phyloP scores from a whole-genome alignment of 306 rosid genomes.

The Vachellia pachyceras region DNA sequence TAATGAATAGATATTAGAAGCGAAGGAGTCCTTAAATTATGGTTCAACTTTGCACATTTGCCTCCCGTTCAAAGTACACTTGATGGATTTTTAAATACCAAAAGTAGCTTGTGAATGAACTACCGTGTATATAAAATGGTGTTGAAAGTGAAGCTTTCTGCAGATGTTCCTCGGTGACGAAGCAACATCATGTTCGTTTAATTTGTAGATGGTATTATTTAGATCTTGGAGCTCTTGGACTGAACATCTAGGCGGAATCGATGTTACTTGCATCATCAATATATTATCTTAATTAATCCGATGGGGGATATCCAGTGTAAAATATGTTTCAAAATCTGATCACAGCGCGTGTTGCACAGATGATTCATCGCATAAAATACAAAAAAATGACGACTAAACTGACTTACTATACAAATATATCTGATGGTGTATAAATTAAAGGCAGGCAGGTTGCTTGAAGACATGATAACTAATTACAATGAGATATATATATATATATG shows the following conservation, averaged over 20 bases:
- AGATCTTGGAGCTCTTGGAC: conserved; percentile 38
- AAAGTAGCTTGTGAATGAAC: conserved; percentile 47
- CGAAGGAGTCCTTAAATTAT: conserved; percentile 60
- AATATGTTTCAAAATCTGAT: conserved; percentile 32
- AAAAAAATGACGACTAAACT: neutral
- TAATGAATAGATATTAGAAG: conserved; percentile 36
- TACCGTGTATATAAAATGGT: conserved; percentile 10
- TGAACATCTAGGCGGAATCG: conserved; percentile 43
- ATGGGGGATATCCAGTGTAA: conserved; percentile 17
- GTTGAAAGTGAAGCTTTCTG: conserved; percentile 58
- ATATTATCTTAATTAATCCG: conserved; percentile 7
- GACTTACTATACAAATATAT: neutral
- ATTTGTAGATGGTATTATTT: conserved; percentile 34
- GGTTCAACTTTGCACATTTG: conserved; percentile 86
- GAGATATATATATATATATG: too few species aligned
- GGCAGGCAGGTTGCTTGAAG: conserved; percentile 22
- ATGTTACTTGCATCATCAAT: conserved; percentile 48
- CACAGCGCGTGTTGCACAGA: conserved; percentile 29
- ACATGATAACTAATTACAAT: neutral
- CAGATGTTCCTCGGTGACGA: conserved; percentile 66
- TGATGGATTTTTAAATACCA: conserved; percentile 36
- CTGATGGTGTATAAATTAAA: neutral
- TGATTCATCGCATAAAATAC: conserved; percentile 11
- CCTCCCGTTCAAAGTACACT: conserved; percentile 91
- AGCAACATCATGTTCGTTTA: conserved; percentile 54